phyloP scores from a whole-genome alignment of 179 eudicot genomes.

The Silene coronaria region DNA sequence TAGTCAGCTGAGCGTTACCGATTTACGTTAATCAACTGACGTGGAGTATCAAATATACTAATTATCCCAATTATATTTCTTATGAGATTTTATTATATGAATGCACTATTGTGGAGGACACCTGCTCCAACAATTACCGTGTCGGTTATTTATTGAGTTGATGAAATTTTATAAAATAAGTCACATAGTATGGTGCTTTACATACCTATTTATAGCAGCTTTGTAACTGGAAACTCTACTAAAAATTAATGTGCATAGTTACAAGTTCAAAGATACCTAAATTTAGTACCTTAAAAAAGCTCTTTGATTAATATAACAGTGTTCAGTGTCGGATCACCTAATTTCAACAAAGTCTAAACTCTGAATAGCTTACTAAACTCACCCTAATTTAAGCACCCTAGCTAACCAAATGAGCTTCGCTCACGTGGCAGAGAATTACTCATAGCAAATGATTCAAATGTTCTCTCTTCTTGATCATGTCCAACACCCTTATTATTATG shows the following conservation, averaged over 20 bases:
- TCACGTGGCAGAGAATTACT: conserved; percentile 12
- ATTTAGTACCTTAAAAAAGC: background rate
- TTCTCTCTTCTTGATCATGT: conserved; percentile 9
- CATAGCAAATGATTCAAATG: conserved; percentile 13
- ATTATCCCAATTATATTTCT: too few relatives aligned
- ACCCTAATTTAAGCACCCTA: background rate
- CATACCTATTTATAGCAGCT: background rate
- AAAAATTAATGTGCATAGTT: background rate
- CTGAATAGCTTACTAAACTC: background rate
- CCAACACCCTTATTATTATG: background rate
- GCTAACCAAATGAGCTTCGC: conserved; percentile 13
- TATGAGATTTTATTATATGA: too few relatives aligned
- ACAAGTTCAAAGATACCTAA: background rate
- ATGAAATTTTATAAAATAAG: background rate
- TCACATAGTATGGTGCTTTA: background rate
- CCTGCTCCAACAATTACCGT: too few relatives aligned
- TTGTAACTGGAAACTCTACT: background rate
- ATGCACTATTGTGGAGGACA: too few relatives aligned
- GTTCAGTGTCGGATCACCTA: conserved; percentile 5
- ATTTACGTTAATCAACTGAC: too few relatives aligned
- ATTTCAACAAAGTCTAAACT: background rate
- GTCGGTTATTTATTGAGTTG: background rate
- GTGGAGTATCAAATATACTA: too few relatives aligned
- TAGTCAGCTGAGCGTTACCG: too few relatives aligned
- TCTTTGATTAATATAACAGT: background rate